These are phyloP conservation scores for Colletotrichum chrysophilum DNA, from an alignment of 2,329 filamentous ascomycete genomes.

Conservation along the genomic window DNA sequence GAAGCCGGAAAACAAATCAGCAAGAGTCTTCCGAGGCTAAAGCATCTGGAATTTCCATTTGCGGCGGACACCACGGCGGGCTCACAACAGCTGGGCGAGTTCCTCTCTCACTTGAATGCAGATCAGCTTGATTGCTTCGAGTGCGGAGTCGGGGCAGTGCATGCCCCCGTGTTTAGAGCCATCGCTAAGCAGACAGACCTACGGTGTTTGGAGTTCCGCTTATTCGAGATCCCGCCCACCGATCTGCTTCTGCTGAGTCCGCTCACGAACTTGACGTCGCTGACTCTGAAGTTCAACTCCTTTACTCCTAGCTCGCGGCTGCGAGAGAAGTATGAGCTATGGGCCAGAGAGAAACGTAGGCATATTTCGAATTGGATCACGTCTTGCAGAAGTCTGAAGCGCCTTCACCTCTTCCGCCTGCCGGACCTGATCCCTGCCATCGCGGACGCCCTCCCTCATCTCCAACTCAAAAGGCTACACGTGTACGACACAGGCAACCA, in stretches of 20 bases:
- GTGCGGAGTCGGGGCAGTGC: background rate
- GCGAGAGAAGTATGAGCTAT: background rate
- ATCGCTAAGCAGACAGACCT: background rate
- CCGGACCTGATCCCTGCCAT: background rate
- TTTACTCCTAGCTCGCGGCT: rapidly evolving
- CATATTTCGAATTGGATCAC: background rate
- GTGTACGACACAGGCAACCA: background rate
- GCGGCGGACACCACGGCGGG: too few species aligned
- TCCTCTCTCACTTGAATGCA: background rate
- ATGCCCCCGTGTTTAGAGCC: background rate
- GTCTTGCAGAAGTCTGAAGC: background rate
- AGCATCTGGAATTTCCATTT: background rate
- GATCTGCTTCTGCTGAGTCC: background rate
- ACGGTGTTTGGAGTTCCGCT: background rate
- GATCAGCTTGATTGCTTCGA: background rate
- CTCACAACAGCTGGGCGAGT: background rate
- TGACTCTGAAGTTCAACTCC: background rate
- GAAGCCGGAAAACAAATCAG: background rate
- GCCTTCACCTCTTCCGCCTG: background rate
- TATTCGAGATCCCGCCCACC: background rate
- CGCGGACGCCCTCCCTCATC: background rate
- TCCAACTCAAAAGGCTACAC: background rate
- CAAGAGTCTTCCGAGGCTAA: background rate
- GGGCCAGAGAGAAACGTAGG: background rate
- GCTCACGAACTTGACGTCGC: background rate